Evolutionary conservation across 179 eudicot genomes (phyloP), one percentile per base, ranked within the genome.

Genomic region (Spergularia azorica): DNA sequence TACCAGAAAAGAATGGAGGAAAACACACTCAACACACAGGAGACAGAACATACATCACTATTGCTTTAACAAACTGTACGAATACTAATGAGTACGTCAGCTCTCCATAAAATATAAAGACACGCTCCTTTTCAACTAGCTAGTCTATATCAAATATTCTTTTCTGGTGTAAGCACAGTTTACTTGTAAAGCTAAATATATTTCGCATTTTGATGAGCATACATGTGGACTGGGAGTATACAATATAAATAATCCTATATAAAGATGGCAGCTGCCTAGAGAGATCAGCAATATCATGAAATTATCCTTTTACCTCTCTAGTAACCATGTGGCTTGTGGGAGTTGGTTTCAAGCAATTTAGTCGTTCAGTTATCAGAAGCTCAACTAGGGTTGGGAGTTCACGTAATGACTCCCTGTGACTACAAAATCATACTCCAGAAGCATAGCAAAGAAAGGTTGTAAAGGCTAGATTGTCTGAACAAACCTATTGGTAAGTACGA

Each of bases 401-500:
- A 26, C 32, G 2, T 26, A 26, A 26, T 26, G 32, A 26, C 32
- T 26, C 32, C 32, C 32, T 26, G 39, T 36, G 39, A 17, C 15
- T 68, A 50, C 9, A 51, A 5, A 54, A 15, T 10, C 5, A 51
- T 48, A 71, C 51, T 64, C 21, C 69, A 21, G 59, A 18, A 2
- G 39, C 21, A 69, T 3, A 62, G 54, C 57, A 13, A 76, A 26
- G 46, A 14, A 67, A 54, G 50, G 14, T 48, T 57, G 21, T 10
- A 46, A 14, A 72, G 32, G 70, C 38, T 17, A 70, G 9, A 56
- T 20, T 48, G n/a, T 58, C 43, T 13, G 14, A 71, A 64, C 85
- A 55, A 65, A 95, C 98, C 97, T 90, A 84, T 96, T 94, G 52
- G 98, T 90, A 67, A 94, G 88, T 73, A 88, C 89, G 51, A 96